Evolutionary conservation across 2,329 filamentous ascomycete species (phyloP), one percentile per base, ranked within the genome.

Genomic region (Echinosphaeria canescens): DNA sequence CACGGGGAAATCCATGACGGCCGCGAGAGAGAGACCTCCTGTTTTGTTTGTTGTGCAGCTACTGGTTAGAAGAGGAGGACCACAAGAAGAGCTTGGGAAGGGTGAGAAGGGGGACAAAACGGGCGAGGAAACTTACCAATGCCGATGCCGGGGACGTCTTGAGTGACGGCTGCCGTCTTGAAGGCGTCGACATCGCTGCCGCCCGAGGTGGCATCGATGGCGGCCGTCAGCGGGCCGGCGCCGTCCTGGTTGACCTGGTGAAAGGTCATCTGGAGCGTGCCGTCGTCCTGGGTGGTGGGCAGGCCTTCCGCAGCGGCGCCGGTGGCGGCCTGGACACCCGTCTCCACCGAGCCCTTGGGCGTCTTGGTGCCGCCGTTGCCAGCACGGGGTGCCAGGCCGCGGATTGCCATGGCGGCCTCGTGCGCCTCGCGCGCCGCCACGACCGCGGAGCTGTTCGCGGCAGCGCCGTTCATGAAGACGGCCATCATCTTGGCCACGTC

Each of bases 241-340:
- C 70, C 70, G 37, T 75, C 70, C 45, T 75, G 69, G 57, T 75
- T 75, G 51, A 37, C 35, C 51, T 75, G 64, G 44, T 70, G 67
- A 51, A 64, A 75, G 32, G 59, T 66, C 59, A 75, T 59, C 31
- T 54, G 58, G 42, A 76, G 51, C 16, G 56, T 56, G 32, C 71
- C 70, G 29, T 67, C 56, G 31, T 72, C 63, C 13, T 53, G 47
- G 30, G 54, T 58, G 5, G 70, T 75, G 9, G 71, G 71, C 12
- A 75, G 48, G 31, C 70, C 68, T 10, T 43, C 33, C 9, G 62
- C 51, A 27, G 69, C 71, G 11, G 47, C 36, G 31, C 70, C 70
- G 9, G 61, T 54, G 9, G 57, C 53, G 4, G 54, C 50, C 15
- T 58, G 53, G 25, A 75, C 62, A 30, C 50, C 56, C 5, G 49